phyloP scores from a whole-genome alignment of 176 grass and related monocot species.

The Oryza rufipogon region DNA sequence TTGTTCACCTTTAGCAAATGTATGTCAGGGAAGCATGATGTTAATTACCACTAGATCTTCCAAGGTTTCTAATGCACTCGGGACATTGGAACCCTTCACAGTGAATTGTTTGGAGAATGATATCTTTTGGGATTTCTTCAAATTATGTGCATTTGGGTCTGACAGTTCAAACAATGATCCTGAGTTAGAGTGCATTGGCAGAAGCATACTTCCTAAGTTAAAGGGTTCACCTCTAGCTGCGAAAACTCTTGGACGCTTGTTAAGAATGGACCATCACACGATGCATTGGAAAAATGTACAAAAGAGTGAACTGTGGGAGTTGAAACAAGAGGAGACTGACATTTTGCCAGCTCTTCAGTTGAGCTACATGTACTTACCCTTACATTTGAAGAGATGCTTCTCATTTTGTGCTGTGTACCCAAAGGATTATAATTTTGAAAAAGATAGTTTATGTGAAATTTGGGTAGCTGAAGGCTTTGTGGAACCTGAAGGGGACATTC shows the following conservation, averaged over 20 bases:
- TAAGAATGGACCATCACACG: too few relatives aligned
- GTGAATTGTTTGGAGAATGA: background rate
- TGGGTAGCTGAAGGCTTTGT: background rate
- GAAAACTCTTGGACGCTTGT: too few relatives aligned
- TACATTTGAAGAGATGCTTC: too few relatives aligned
- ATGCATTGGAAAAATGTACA: too few relatives aligned
- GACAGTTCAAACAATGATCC: background rate
- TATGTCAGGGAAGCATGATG: constrained; percentile 35
- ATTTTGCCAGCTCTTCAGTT: too few relatives aligned
- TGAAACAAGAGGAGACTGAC: too few relatives aligned
- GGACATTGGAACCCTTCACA: background rate
- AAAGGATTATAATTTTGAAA: too few relatives aligned
- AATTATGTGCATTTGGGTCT: background rate
- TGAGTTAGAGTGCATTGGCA: background rate
- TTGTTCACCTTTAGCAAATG: constrained; percentile 1
- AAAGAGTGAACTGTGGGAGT: too few relatives aligned
- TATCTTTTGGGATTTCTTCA: background rate
- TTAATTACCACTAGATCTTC: constrained; percentile 42
- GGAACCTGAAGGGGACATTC: constrained; percentile 33
- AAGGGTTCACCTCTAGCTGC: background rate
- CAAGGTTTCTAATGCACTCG: background rate
- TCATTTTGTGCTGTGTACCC: too few relatives aligned
- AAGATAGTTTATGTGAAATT: background rate
- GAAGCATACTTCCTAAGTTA: background rate
- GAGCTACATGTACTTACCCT: too few relatives aligned